A percentile compares a stretch with the other conserved stretches of the same genome.
These are phyloP conservation scores for Quambalaria eucalypti DNA, from an alignment of 1,284 basidiomycete species.

Conservation along the genomic window DNA sequence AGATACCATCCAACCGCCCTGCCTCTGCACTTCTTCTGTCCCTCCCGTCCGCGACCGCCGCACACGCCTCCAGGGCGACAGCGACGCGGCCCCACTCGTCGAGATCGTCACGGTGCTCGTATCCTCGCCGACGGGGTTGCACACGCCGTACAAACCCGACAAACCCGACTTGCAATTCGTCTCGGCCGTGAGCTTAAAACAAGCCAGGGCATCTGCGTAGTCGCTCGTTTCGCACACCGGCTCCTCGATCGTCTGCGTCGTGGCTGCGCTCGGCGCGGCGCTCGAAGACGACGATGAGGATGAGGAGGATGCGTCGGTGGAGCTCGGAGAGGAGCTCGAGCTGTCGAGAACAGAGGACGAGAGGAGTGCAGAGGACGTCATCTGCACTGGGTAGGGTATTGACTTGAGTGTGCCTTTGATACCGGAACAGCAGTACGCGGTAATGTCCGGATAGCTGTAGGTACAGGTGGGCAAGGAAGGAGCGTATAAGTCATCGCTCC, in stretches of 20 bases:
- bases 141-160: not conserved
- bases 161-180: not conserved
- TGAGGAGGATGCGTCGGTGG: no score
- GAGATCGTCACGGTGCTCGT: not conserved
- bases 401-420: not conserved
- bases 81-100: no score
- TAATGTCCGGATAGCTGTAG: conserved; percentile 1
- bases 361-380: not conserved
- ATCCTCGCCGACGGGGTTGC: not conserved
- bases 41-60: no score
- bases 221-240: not conserved
- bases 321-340: no score
- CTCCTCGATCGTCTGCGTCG: not conserved
- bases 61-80: no score
- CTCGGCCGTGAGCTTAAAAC: not conserved
- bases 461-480: not conserved
- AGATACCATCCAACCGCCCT: no score
- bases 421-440: not conserved
- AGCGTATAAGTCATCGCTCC: not conserved
- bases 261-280: not conserved
- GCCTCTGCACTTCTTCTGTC: no score
- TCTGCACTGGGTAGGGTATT: not conserved
- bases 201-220: not conserved
- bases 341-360: no score
- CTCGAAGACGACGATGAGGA: not conserved